A percentile compares a stretch with the other conserved stretches of the same genome.
These are phyloP conservation scores for Monilinia laxa DNA, from an alignment of 2,329 filamentous ascomycete genomes.

Conservation along the genomic window DNA sequence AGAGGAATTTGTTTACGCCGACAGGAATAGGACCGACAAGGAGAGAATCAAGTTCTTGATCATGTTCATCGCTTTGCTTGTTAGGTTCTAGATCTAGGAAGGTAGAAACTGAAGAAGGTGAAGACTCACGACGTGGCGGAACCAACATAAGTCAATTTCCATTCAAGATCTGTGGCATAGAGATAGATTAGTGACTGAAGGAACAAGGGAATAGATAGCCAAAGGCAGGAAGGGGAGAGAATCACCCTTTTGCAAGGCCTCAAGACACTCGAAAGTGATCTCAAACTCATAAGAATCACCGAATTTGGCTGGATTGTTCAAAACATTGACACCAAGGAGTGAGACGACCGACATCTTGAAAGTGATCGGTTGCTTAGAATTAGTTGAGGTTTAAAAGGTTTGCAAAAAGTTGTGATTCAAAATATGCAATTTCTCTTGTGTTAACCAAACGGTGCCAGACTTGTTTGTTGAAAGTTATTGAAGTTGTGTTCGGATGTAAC, in stretches of 20 bases:
- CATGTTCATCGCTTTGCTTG: slow-evolving; percentile 64
- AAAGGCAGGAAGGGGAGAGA: slow-evolving; percentile 4
- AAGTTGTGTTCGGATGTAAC: too few relatives aligned
- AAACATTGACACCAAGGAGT: slow-evolving; percentile 88
- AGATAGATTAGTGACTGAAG: slow-evolving; percentile 29
- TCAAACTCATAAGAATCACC: slow-evolving; percentile 93
- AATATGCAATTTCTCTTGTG: not conserved
- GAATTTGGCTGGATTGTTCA: slow-evolving; percentile 97
- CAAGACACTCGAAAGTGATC: slow-evolving; percentile 97
- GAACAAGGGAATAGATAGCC: not conserved
- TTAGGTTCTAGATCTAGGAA: slow-evolving; percentile 23
- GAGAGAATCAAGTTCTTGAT: slow-evolving; percentile 96
- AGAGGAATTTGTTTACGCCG: slow-evolving; percentile 97
- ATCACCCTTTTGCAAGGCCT: slow-evolving; percentile 86
- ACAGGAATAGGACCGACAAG: slow-evolving; percentile 97
- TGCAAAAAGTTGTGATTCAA: not conserved
- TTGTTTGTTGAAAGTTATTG: not conserved
- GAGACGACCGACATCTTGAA: slow-evolving; percentile 89
- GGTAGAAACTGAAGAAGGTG: slow-evolving; percentile 9
- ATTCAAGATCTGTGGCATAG: slow-evolving; percentile 75
- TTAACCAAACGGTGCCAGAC: slow-evolving; percentile 14
- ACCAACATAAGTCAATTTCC: slow-evolving; percentile 98
- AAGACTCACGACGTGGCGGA: slow-evolving; percentile 87
- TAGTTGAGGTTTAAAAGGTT: not conserved
- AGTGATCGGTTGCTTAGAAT: not conserved